Evolutionary conservation across 129 eudicot species (phyloP), one percentile per base, ranked within the genome.

Genomic region (Calendula officinalis): DNA sequence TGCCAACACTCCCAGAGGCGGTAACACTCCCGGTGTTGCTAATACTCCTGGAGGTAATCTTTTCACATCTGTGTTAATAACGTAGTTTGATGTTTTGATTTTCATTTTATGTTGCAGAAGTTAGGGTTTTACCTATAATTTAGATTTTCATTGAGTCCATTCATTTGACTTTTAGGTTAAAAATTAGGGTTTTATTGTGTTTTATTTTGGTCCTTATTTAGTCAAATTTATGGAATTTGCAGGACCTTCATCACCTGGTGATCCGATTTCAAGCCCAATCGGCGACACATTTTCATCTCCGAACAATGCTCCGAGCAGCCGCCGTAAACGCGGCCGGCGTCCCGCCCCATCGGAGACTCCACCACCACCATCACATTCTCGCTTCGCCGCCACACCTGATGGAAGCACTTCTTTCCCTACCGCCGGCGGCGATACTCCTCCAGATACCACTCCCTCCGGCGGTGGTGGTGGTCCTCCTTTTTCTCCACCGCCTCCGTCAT

Each of bases 231-330:
- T 22, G 3, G 1, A 8, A 22, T 56, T 46, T 54, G 42, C 94
- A 87, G 97, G 71, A 5, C 86, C 88, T 13, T 76, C 96, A 2
- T 84, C 97, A 11, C 90, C 95, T 3, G 91, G 82, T 54, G 83
- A 78, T 10, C 66, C 67, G 11, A 64, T 76, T 10, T 82, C 96
- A 17, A 91, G 96, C 52, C 95, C 96, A 59, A 79, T 81, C 62
- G 85, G 77, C 7, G 83, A 84, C 86, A 85, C 96, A 12, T 66
- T 68, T 60, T 91, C 96, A 0, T 77, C 95, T 1, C 96, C 95
- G 3, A 65, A 57, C 51, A 50, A 36, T 83, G 81, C 40, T 63
- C 68, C 68, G 5, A 39, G 41, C 43, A 42, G 63, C 52, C 79
- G 82, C 8, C 83, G 80, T 0, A 81, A 74, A 37, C 94, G 88